phyloP scores from a whole-genome alignment of 257 asterid genomes.

The Leptodermis oblonga region DNA sequence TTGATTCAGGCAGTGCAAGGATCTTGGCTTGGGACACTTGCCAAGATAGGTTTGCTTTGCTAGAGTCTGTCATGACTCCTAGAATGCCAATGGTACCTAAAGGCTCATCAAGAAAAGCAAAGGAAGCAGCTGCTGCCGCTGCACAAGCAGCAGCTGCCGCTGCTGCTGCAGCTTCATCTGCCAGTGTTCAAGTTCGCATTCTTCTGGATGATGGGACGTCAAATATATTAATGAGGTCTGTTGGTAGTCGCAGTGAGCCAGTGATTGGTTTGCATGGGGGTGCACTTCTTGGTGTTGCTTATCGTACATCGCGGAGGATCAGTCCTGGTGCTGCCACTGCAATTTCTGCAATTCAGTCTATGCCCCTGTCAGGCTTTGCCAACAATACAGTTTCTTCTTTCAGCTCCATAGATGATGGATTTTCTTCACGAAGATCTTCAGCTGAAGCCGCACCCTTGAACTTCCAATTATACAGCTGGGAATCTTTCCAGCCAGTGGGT shows the following conservation, averaged over 20 bases:
- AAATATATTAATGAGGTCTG: constrained; percentile 88
- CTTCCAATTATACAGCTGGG: constrained; percentile 97
- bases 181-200: constrained; percentile 94
- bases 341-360: constrained; percentile 80
- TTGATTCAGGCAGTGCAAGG: constrained; percentile 99
- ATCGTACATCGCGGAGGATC: constrained; percentile 87
- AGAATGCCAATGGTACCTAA: constrained; percentile 90
- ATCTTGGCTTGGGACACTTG: constrained; percentile 95
- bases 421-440: constrained; percentile 55
- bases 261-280: constrained; percentile 92
- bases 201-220: constrained; percentile 96
- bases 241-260: constrained; percentile 91
- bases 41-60: constrained; percentile 85
- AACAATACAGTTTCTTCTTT: constrained; percentile 64
- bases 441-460: constrained; percentile 77
- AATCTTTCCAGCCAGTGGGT: constrained; percentile 93
- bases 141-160: constrained; percentile 93
- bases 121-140: constrained; percentile 96
- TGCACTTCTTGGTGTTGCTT: constrained; percentile 88
- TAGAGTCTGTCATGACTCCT: constrained; percentile 80
- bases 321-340: constrained; percentile 78
- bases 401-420: constrained; percentile 68
- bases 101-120: constrained; percentile 91
- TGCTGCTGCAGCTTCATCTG: constrained; percentile 88
- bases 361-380: constrained; percentile 85